A percentile compares a stretch with the other conserved stretches of the same genome.
Evolutionary conservation across 495 filamentous ascomycete genomes (phyloP).

Genomic region (Aspergillus ostianus): DNA sequence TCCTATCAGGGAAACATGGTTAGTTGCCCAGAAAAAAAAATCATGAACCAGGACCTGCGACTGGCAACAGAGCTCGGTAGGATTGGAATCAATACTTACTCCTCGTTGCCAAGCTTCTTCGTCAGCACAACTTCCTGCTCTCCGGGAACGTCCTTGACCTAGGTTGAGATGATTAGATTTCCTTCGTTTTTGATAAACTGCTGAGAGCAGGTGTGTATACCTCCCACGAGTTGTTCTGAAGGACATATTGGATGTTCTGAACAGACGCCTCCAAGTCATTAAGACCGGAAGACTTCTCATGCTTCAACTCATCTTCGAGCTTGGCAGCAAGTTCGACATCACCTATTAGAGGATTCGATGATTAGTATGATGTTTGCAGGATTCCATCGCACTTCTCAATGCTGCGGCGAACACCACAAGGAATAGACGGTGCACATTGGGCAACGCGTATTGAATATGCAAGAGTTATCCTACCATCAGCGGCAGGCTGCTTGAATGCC

Average conservation of each 20-base stretch:
- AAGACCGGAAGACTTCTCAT: conserved; percentile 42
- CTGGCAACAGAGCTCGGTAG: not conserved
- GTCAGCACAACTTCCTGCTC: conserved; percentile 83
- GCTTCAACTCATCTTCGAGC: conserved; percentile 48
- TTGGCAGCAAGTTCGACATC: conserved; percentile 49
- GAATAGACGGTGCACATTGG: not conserved
- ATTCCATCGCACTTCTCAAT: not conserved
- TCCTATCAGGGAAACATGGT: conserved; percentile 47
- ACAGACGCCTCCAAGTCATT: conserved; percentile 53
- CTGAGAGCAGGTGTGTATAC: conserved; percentile 49
- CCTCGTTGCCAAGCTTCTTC: conserved; percentile 83
- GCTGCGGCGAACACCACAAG: not conserved
- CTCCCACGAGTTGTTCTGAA: conserved; percentile 64
- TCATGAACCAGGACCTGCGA: not conserved
- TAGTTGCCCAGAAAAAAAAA: conserved; percentile 5
- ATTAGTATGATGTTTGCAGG: conserved; percentile 2
- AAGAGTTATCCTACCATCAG: conserved; percentile 47
- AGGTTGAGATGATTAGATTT: conserved; percentile 9
- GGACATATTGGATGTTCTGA: conserved; percentile 75
- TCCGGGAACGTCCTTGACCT: conserved; percentile 76
- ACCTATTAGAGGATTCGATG: conserved; percentile 26
- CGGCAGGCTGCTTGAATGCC: conserved; percentile 53
- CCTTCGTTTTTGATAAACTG: not conserved
- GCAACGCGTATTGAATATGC: not conserved
- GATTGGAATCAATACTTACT: conserved; percentile 49